Percentiles rank a stretch among this genome's conserved stretches.
These are phyloP conservation scores for Rhododendron simsii DNA, from an alignment of 148 eudicot species.

Conservation along the genomic window DNA sequence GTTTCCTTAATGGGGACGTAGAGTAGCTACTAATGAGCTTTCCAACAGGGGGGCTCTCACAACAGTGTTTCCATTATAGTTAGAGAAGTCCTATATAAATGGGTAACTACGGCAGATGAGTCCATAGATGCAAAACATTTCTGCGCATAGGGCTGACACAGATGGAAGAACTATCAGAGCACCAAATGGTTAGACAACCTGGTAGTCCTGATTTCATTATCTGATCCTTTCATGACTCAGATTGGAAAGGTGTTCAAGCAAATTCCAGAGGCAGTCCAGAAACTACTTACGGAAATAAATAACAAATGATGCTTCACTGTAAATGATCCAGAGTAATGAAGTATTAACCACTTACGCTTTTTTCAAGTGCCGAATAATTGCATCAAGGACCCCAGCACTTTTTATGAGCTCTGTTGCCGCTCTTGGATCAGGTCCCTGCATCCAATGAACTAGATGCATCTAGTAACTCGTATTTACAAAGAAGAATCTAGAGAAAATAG, in stretches of 20 bases:
- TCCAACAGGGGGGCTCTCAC: background rate
- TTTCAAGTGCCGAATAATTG: slow-evolving; percentile 70
- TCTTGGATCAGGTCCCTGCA: slow-evolving; percentile 86
- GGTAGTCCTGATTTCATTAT: background rate
- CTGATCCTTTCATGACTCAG: background rate
- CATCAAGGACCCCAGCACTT: slow-evolving; percentile 70
- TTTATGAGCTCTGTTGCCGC: slow-evolving; percentile 88
- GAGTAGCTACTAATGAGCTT: background rate
- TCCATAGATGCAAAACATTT: background rate
- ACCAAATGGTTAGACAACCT: background rate
- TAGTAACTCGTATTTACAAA: background rate
- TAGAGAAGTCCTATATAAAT: background rate
- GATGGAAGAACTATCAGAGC: slow-evolving; percentile 1
- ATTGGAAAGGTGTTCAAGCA: slow-evolving; percentile 5
- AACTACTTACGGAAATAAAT: background rate
- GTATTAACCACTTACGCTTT: slow-evolving; percentile 59
- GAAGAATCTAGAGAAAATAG: background rate
- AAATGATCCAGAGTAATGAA: slow-evolving; percentile 2
- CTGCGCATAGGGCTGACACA: background rate
- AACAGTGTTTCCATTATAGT: background rate
- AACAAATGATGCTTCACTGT: background rate
- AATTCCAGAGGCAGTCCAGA: background rate
- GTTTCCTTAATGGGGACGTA: background rate
- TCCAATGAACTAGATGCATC: slow-evolving; percentile 5
- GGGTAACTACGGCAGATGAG: background rate